Percentiles rank a stretch among this genome's conserved stretches.
These are phyloP conservation scores for Thinopyrum elongatum DNA, from an alignment of 176 grass and related monocot genomes.

Conservation along the genomic window DNA sequence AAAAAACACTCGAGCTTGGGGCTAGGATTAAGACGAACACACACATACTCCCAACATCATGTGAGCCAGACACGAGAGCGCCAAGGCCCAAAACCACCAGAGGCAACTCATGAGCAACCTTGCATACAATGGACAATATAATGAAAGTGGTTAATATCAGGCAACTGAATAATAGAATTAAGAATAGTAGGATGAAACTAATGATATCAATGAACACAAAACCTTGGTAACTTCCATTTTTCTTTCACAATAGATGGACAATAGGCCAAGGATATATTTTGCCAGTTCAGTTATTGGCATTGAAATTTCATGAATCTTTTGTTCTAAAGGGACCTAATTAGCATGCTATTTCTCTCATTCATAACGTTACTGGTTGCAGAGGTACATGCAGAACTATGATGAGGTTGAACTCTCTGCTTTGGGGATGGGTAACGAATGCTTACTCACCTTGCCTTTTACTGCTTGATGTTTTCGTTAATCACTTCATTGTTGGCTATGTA, in stretches of 20 bases:
- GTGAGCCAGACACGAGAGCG: background rate
- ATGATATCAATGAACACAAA: background rate
- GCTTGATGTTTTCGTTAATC: background rate
- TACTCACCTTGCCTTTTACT: background rate
- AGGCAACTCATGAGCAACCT: background rate
- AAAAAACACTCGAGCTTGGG: background rate
- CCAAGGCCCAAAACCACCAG: background rate
- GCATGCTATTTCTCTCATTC: background rate
- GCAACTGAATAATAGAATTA: too few relatives aligned
- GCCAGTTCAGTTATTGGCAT: background rate
- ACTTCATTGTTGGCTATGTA: background rate
- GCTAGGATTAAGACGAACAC: background rate
- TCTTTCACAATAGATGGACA: background rate
- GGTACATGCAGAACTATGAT: slow-evolving; percentile 84
- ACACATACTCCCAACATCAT: background rate
- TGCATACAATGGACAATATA: background rate
- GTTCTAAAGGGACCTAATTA: background rate
- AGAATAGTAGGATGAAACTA: background rate
- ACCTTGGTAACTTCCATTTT: background rate
- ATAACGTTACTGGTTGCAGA: slow-evolving; percentile 33
- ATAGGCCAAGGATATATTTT: background rate
- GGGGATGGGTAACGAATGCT: slow-evolving; percentile 79
- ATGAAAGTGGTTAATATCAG: background rate
- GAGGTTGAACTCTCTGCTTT: slow-evolving; percentile 84
- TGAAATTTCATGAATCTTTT: background rate